Percentiles rank a stretch among this genome's conserved stretches.
Conservation (phyloP, 1,284 basidiomycete genomes). For the Schizopora paradoxa region DNA sequence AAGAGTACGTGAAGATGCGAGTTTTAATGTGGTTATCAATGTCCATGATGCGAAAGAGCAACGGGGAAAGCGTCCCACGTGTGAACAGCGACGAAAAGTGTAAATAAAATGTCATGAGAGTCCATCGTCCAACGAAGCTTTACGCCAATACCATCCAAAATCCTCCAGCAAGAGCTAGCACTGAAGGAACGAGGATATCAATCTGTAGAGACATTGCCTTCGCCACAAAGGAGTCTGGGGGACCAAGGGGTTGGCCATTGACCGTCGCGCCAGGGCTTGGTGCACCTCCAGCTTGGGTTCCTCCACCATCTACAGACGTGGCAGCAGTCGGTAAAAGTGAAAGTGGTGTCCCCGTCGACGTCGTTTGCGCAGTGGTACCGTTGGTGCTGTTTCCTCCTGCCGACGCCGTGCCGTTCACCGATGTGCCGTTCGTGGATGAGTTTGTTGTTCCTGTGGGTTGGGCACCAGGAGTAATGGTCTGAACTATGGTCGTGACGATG, state of each 20-base stretch:
- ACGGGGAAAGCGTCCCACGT: too few relatives aligned
- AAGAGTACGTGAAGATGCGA: constrained; percentile 9
- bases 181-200: constrained; percentile 4
- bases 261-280: constrained; percentile 41
- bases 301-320: constrained; percentile 45
- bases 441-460: constrained; percentile 15
- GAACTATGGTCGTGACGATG: constrained; percentile 37
- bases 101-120: too few relatives aligned
- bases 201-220: constrained; percentile 39
- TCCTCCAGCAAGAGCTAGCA: constrained; percentile 8
- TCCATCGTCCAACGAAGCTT: too few relatives aligned
- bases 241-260: constrained; percentile 45
- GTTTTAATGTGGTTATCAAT: too few relatives aligned
- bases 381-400: constrained; percentile 9
- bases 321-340: constrained; percentile 50
- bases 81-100: too few relatives aligned
- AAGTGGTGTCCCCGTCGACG: constrained; percentile 32
- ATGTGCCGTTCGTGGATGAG: constrained; percentile 24
- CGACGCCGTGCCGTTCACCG: constrained; percentile 14
- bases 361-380: constrained; percentile 22
- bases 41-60: too few relatives aligned
- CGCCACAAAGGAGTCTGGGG: constrained; percentile 57
- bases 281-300: constrained; percentile 41
- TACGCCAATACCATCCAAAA: constrained; percentile 13
- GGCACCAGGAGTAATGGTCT: constrained; percentile 31